Percentiles rank a stretch among this genome's conserved stretches.
Evolutionary conservation across 805 yeast genomes (phyloP).

Genomic region (Saccharomycopsis selenospora): DNA sequence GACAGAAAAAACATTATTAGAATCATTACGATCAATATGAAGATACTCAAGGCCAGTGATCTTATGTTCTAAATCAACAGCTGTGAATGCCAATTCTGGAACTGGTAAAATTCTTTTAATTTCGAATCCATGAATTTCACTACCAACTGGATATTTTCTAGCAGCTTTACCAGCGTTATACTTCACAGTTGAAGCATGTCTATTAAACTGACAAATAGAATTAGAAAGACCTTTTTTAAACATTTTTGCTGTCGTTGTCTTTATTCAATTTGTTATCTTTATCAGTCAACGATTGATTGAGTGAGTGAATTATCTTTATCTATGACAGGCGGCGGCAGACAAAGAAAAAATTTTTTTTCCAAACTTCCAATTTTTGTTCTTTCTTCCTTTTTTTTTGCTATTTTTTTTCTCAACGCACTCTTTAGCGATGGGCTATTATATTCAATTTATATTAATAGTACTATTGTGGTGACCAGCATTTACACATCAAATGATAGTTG

Average conservation of each 20-base stretch:
- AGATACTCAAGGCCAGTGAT: slow-evolving; percentile 73
- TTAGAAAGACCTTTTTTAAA: neutral
- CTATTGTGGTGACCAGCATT: no score
- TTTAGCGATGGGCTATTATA: no score
- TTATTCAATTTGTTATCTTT: no score
- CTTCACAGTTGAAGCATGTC: neutral
- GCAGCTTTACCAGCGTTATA: slow-evolving; percentile 31
- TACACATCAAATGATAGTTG: no score
- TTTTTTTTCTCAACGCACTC: no score
- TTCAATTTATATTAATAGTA: no score
- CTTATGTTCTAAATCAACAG: slow-evolving; percentile 62
- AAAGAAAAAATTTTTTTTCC: no score
- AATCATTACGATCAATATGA: slow-evolving; percentile 78
- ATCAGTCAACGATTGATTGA: neutral
- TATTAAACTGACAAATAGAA: neutral
- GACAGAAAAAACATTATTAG: slow-evolving; percentile 80
- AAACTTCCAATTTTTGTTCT: no score
- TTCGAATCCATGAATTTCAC: slow-evolving; percentile 56
- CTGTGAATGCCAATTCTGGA: slow-evolving; percentile 77
- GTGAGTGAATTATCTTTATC: neutral
- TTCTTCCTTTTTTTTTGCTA: no score
- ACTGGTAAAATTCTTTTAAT: slow-evolving; percentile 58
- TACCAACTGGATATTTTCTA: slow-evolving; percentile 58
- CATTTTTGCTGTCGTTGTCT: no score
- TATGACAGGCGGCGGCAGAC: no score